Conservation (phyloP, 2,329 filamentous ascomycete species). For the Mycosphaerelloides madeirae region DNA sequence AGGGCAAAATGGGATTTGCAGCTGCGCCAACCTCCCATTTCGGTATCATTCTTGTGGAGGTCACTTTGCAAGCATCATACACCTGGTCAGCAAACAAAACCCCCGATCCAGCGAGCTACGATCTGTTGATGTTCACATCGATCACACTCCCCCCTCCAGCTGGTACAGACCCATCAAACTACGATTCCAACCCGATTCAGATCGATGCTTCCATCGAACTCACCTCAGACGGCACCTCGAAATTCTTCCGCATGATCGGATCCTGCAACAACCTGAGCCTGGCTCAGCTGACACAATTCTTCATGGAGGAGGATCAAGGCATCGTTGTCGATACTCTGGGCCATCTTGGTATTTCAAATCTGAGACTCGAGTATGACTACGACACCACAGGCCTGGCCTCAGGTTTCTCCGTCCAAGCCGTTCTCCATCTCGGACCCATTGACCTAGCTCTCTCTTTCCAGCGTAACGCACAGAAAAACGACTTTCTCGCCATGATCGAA, state of each 20-base stretch:
- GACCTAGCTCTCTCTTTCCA: neutral
- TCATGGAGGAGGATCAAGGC: conserved; percentile 1
- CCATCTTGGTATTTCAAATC: neutral
- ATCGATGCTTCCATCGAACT: too few relatives aligned
- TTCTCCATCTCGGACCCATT: conserved; percentile 1
- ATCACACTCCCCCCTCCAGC: too few relatives aligned
- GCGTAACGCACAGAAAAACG: neutral
- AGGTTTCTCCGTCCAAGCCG: conserved; percentile 1
- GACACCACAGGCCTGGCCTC: neutral
- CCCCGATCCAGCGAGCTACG: too few relatives aligned
- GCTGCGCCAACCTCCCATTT: too few relatives aligned
- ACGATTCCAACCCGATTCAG: too few relatives aligned
- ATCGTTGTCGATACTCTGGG: conserved; percentile 4
- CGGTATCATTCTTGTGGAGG: too few relatives aligned
- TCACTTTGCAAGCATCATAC: too few relatives aligned
- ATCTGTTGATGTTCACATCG: too few relatives aligned
- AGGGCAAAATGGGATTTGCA: too few relatives aligned
- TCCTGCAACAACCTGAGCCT: conserved; percentile 2
- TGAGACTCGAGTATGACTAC: conserved; percentile 4
- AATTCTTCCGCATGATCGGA: neutral
- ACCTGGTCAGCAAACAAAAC: too few relatives aligned
- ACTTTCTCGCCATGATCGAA: neutral
- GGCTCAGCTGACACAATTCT: conserved; percentile 1
- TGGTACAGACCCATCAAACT: too few relatives aligned
- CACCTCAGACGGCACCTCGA: neutral